Base-by-base conservation (phyloP, 345 rosid genomes). In the Geranium brycei region DNA sequence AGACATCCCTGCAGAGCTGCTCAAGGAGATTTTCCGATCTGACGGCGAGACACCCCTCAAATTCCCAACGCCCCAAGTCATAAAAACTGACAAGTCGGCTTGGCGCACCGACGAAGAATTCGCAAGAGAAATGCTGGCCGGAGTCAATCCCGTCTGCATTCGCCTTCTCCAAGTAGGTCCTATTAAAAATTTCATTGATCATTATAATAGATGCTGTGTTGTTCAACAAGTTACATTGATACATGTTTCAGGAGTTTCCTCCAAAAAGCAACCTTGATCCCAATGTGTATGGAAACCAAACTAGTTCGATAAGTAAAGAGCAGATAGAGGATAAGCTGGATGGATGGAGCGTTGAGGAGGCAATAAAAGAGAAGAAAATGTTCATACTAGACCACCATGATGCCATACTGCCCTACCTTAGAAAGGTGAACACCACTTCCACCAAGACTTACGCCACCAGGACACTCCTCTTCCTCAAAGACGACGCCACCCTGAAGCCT, bases 21-120 rank as follows among this genome's bases (percentile, higher is more conserved):
- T 89, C 28, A 83, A 67, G 69, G 86, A 83, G 62, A 74, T 87
- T 19, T 75, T 87, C 59, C 81, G 77, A 61, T 67, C 83, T 17
- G 92, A 84, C 38, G 82, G 82, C 0, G 83, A 69, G 10, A 61
- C 67, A 0, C 67, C 77, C 4, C 73, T 91, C 19, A 77, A 83
- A 60, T 88, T 67, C 68, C 96, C 95, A 16, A 71, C 57, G 66
- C 97, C 97, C 62, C 82, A 82, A 59, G 89, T 88, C 60, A 88
- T 91, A 66, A 70, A 80, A 83, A 85, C 96, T 74, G 78, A 82
- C 72, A 74, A 58, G 66, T 68, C 85, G 55, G 93, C 88, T 0
- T 86, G 97, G 93, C 77, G 83, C 57, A 82, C 87, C 0, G 93
- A 91, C 72, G 91, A 77, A 51, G 97, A 91, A 19, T 91, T 91